Evolutionary conservation across 805 yeast genomes (phyloP).

Genomic region (Zygosaccharomyces pseudorouxii): DNA sequence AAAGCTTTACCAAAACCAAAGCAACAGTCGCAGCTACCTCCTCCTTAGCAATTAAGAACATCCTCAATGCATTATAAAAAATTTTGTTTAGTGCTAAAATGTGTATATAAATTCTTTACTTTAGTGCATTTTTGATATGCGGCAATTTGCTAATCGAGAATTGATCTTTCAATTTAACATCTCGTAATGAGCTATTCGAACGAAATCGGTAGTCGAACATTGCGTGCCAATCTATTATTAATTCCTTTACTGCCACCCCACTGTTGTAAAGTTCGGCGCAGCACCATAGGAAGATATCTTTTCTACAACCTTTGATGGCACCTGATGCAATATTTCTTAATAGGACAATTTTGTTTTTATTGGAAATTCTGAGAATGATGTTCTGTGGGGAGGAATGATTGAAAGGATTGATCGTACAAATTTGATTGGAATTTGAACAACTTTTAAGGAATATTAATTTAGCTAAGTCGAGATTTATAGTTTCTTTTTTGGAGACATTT

Average conservation of each 20-base stretch:
- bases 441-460: conserved; percentile 21
- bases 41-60: conserved; percentile 14
- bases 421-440: conserved; percentile 2
- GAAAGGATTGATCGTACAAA: conserved; percentile 24
- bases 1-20: conserved; percentile 35
- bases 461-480: conserved; percentile 20
- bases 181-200: conserved; percentile 4
- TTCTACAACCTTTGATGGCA: conserved; percentile 17
- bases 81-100: neutral
- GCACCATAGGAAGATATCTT: conserved; percentile 28
- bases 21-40: conserved; percentile 17
- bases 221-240: conserved; percentile 26
- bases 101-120: conserved; percentile 3
- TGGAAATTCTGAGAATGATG: conserved; percentile 19
- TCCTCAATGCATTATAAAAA: neutral
- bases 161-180: conserved; percentile 9
- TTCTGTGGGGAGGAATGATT: conserved; percentile 15
- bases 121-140: conserved; percentile 11
- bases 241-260: conserved; percentile 24
- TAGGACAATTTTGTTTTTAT: conserved; percentile 21
- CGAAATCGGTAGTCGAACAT: conserved; percentile 23
- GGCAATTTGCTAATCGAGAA: conserved; percentile 9
- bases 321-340: conserved; percentile 25
- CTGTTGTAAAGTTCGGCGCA: conserved; percentile 20
- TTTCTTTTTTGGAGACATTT: neutral